phyloP scores from a whole-genome alignment of 257 asterid genomes.

The Galeopsis tetrahit region DNA sequence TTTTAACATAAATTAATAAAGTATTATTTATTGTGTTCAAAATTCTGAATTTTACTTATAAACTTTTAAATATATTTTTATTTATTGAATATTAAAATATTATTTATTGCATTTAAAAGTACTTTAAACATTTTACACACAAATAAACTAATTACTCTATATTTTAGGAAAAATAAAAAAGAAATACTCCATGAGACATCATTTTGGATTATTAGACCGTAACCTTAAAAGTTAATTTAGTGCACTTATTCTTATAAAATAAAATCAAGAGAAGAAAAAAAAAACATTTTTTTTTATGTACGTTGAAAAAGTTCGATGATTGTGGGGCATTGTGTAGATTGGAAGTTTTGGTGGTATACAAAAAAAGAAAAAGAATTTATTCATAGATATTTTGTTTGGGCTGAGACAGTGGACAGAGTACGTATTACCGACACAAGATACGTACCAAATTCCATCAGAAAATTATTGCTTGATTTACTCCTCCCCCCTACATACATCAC shows the following conservation, averaged over 20 bases:
- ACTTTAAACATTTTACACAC: no score
- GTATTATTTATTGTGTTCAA: no score
- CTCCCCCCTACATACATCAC: background rate
- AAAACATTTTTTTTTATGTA: background rate
- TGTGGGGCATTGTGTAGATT: conserved; percentile 22
- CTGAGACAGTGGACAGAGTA: background rate
- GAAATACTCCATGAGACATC: no score
- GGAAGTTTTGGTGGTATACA: conserved; percentile 8
- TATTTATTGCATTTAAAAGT: no score
- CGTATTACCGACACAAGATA: conserved; percentile 29
- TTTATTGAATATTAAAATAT: no score
- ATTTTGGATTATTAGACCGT: no score
- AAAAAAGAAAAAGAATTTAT: background rate
- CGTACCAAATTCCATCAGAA: conserved; percentile 29
- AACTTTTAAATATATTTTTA: no score
- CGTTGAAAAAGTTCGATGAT: conserved; percentile 2
- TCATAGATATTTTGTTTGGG: conserved; percentile 3
- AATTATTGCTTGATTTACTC: conserved; percentile 63
- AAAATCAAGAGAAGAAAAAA: background rate
- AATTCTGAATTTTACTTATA: no score
- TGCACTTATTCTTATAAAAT: background rate
- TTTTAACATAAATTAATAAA: no score
- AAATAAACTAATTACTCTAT: no score
- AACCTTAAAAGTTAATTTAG: background rate
- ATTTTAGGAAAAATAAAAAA: no score